Base-by-base conservation (phyloP, 2,329 filamentous ascomycete species). In the Colletotrichum scovillei region DNA sequence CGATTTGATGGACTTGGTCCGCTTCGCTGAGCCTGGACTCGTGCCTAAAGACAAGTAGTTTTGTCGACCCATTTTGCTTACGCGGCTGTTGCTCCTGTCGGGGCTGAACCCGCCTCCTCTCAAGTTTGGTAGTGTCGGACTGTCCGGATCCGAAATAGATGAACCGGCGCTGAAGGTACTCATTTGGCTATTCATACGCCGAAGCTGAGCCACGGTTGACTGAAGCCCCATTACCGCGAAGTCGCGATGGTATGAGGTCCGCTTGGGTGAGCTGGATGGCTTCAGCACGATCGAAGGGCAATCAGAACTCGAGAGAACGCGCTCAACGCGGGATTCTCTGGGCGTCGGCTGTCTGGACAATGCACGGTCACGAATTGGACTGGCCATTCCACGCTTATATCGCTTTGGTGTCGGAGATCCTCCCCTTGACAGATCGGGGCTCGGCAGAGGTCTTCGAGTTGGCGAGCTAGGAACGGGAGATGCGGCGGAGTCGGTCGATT, bases 171-270 rank as follows among this genome's bases (percentile, higher is more conserved):
- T 87, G 68, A 83, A 81, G 2, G 84, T 81, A 76, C 85, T 88
- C 57, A 88, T 77, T 66, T 86, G 80, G 79, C 87, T 89, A 81
- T 91, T 90, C 88, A 90, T 90, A 63, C 88, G 84, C 11, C 89
- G 85, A 69, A 91, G 85, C 78, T 89, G 86, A 22, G 84, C 84
- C 35, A 90, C 85, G 2, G 87, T 84, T 7, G 69, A 68, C 69
- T 74, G 72, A 14, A 74, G 52, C 4, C 72, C 69, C 57, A 66
- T 62, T 16, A 65, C 62, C 9, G 60, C 71, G 11, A 73, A 73
- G 49, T 73, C 71, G 1, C 71, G 42, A n/a, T 66, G 67, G 14
- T 32, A 53, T 19, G 70, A 53, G 66, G 42, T 58, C 1, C 70
- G 30, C 38, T 28, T 62, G 2, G 71, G 71, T 1, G 67, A 66